Conservation (phyloP, 495 filamentous ascomycete genomes). For the Aspergillus avenaceus region DNA sequence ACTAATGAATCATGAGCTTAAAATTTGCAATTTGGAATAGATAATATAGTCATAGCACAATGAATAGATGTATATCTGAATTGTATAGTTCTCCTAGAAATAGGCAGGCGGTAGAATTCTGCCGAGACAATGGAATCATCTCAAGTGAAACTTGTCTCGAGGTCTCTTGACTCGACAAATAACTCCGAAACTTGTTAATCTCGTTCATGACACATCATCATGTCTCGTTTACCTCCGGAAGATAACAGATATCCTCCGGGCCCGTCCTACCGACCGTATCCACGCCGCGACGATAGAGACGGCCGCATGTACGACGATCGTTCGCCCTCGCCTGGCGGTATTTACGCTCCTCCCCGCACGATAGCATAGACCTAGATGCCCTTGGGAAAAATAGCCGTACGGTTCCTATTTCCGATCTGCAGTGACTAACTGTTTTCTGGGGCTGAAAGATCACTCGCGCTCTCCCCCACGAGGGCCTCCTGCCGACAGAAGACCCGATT, state of each 20-base stretch:
- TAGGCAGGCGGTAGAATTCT: too few relatives aligned
- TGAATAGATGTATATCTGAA: too few relatives aligned
- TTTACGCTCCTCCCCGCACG: slow-evolving; percentile 42
- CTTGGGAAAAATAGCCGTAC: slow-evolving; percentile 7
- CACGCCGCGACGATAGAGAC: slow-evolving; percentile 35
- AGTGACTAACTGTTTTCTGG: slow-evolving; percentile 22
- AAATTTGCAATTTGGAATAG: too few relatives aligned
- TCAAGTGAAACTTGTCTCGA: too few relatives aligned
- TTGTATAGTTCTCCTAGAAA: too few relatives aligned
- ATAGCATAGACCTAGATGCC: slow-evolving; percentile 17
- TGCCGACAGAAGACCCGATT: slow-evolving; percentile 33
- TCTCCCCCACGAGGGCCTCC: slow-evolving; percentile 39
- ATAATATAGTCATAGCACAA: too few relatives aligned
- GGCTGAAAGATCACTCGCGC: slow-evolving; percentile 33
- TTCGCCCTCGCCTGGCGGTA: slow-evolving; percentile 40
- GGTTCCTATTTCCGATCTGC: slow-evolving; percentile 4
- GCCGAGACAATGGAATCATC: too few relatives aligned
- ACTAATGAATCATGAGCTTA: too few relatives aligned
- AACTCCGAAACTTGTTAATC: too few relatives aligned
- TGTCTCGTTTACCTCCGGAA: slow-evolving; percentile 31
- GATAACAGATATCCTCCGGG: slow-evolving; percentile 26
- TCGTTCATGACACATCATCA: slow-evolving; percentile 13
- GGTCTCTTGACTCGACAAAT: too few relatives aligned
- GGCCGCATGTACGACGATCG: slow-evolving; percentile 50
- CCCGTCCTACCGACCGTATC: slow-evolving; percentile 22